Evolutionary conservation across 2,329 filamentous ascomycete species (phyloP).

Genomic region (Purpureocillium lavendulum): DNA sequence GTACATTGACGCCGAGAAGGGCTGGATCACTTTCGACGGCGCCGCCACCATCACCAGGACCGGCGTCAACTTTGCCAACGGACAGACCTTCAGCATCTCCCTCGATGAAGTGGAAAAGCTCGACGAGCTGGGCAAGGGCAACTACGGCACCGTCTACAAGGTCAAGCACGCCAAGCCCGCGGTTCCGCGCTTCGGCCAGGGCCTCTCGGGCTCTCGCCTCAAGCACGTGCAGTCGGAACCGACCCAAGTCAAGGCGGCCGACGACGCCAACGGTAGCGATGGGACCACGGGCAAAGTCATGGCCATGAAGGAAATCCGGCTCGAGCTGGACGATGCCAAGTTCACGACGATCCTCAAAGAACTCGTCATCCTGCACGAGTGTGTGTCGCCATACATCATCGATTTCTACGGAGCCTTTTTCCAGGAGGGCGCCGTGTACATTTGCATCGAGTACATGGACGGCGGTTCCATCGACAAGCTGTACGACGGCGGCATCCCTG

Average conservation of each 20-base stretch:
- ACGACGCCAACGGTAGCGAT: conserved; percentile 19
- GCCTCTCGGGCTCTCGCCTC: conserved; percentile 39
- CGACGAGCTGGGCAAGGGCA: conserved; percentile 92
- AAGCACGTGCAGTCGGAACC: conserved; percentile 28
- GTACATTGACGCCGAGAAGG: conserved; percentile 85
- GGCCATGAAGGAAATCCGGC: conserved; percentile 98
- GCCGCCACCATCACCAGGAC: conserved; percentile 83
- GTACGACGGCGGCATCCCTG: conserved; percentile 83
- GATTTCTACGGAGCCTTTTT: conserved; percentile 99
- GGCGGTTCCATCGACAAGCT: conserved; percentile 96
- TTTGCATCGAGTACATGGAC: conserved; percentile 99
- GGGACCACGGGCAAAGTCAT: conserved; percentile 70
- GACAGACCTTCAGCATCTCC: conserved; percentile 85
- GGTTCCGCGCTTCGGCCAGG: conserved; percentile 49
- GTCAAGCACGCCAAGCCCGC: conserved; percentile 71
- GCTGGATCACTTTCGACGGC: conserved; percentile 85
- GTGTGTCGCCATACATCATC: conserved; percentile 91
- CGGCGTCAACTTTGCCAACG: conserved; percentile 87
- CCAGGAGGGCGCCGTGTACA: conserved; percentile 97
- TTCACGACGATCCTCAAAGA: conserved; percentile 98
- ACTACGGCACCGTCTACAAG: conserved; percentile 97
- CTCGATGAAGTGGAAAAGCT: conserved; percentile 90
- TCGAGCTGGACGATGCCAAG: conserved; percentile 94
- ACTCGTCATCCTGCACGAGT: conserved; percentile 90
- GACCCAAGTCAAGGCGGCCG: conserved; percentile 18